Conservation (phyloP, 768 basidiomycete genomes). For the Boletus rubroflammeus region DNA sequence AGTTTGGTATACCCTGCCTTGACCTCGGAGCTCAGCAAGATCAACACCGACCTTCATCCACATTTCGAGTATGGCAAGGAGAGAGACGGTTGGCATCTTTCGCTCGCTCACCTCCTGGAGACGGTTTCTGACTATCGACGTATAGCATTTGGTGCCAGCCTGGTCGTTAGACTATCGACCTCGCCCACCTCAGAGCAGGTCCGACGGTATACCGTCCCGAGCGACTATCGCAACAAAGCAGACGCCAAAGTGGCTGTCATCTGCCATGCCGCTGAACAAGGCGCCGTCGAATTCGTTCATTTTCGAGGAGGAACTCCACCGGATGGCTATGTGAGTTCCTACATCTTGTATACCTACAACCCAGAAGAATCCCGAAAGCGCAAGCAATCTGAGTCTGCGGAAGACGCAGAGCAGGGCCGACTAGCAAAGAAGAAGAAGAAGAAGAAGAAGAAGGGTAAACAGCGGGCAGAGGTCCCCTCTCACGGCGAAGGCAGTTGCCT, state of each 20-base stretch:
- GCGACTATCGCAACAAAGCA: constrained; percentile 51
- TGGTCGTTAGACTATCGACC: constrained; percentile 41
- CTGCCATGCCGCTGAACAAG: constrained; percentile 49
- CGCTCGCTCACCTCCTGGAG: neutral
- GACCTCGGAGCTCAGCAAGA: constrained; percentile 42
- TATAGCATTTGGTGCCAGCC: constrained; percentile 53
- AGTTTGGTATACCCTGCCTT: constrained; percentile 46
- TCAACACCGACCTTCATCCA: constrained; percentile 37
- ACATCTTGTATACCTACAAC: constrained; percentile 27
- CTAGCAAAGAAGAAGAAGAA: constrained; percentile 26
- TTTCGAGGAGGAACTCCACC: constrained; percentile 45
- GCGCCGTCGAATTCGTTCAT: constrained; percentile 58
- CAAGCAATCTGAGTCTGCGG: constrained; percentile 28
- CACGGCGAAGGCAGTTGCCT: constrained; percentile 5
- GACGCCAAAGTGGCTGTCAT: constrained; percentile 63
- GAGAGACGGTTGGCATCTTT: constrained; percentile 44
- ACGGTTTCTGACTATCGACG: neutral
- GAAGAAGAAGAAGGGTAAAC: constrained; percentile 29
- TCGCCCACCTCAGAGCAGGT: constrained; percentile 32
- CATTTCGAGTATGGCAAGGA: constrained; percentile 42
- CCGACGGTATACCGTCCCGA: constrained; percentile 44
- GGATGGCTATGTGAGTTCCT: constrained; percentile 38
- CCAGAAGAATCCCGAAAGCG: constrained; percentile 35
- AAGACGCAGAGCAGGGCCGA: constrained; percentile 15
- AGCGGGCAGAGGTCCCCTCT: constrained; percentile 15